These are phyloP conservation scores for Phlebiopsis gigantea DNA, from an alignment of 768 basidiomycete genomes.

Conservation along the genomic window DNA sequence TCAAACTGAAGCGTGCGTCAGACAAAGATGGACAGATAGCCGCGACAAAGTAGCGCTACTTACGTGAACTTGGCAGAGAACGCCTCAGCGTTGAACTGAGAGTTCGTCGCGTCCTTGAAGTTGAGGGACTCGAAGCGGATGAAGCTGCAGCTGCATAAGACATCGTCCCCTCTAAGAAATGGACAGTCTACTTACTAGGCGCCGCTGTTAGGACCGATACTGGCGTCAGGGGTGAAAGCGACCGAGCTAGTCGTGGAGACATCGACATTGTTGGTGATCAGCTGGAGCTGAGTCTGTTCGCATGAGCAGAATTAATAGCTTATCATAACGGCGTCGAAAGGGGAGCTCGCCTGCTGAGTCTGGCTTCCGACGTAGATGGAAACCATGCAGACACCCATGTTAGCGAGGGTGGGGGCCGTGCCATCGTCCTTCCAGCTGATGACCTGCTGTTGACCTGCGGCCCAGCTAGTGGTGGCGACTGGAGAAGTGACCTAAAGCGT, in stretches of 20 bases:
- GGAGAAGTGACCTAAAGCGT: conserved; percentile 53
- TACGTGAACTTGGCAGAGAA: conserved; percentile 81
- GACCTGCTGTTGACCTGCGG: conserved; percentile 44
- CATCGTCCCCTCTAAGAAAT: neutral
- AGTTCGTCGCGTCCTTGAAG: conserved; percentile 44
- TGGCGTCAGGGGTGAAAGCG: conserved; percentile 12
- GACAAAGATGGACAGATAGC: neutral
- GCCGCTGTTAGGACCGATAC: conserved; percentile 7
- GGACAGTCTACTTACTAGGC: conserved; percentile 4
- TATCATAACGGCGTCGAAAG: neutral
- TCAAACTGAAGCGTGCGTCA: conserved; percentile 36
- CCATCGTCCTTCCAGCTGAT: conserved; percentile 60
- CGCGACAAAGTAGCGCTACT: conserved; percentile 20
- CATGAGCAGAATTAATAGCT: neutral
- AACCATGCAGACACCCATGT: conserved; percentile 47
- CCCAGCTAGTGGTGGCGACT: conserved; percentile 36
- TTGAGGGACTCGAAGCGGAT: conserved; percentile 64
- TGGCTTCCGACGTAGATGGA: conserved; percentile 63
- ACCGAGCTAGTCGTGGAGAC: conserved; percentile 44
- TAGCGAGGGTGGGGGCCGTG: conserved; percentile 37
- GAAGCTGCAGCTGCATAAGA: conserved; percentile 44
- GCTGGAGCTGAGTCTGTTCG: conserved; percentile 52
- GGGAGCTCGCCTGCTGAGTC: conserved; percentile 46
- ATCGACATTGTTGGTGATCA: conserved; percentile 41
- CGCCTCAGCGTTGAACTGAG: conserved; percentile 56